Evolutionary conservation across 768 basidiomycete genomes (phyloP).

Genomic region (Russula lepida): DNA sequence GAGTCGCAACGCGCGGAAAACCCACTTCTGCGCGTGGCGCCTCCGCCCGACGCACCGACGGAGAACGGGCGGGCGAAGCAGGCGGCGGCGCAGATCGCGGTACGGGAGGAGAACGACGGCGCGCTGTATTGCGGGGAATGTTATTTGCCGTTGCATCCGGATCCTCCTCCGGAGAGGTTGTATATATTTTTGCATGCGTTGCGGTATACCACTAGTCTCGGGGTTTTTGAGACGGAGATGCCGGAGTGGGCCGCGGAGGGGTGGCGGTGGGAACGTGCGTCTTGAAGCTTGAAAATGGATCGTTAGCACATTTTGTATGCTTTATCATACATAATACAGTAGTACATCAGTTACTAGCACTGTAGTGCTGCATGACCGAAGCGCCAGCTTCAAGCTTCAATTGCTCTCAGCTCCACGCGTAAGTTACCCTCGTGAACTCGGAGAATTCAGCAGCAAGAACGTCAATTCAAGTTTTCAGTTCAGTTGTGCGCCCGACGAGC

Average conservation of each 20-base stretch:
- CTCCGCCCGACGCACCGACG: slow-evolving; percentile 29
- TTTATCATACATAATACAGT: too few species aligned
- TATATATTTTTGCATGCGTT: slow-evolving; percentile 95
- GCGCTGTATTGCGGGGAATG: slow-evolving; percentile 77
- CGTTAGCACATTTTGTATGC: too few species aligned
- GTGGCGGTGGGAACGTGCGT: slow-evolving; percentile 46
- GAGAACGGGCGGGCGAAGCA: slow-evolving; percentile 21
- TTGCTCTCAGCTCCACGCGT: too few species aligned
- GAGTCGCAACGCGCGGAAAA: slow-evolving; percentile 1
- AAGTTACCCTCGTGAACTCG: too few species aligned
- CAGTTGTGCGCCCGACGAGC: too few species aligned
- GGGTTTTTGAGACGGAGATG: slow-evolving; percentile 78
- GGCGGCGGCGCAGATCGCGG: slow-evolving; percentile 27
- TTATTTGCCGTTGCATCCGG: slow-evolving; percentile 86
- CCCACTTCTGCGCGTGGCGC: slow-evolving; percentile 12
- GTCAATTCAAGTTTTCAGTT: too few species aligned
- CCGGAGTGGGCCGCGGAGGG: slow-evolving; percentile 82
- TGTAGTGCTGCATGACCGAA: too few species aligned
- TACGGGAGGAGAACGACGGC: slow-evolving; percentile 24
- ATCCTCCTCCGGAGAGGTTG: slow-evolving; percentile 84
- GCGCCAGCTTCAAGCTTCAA: too few species aligned
- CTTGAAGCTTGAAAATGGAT: too few species aligned
- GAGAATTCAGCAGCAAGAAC: too few species aligned
- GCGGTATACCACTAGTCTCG: slow-evolving; percentile 73
- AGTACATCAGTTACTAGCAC: too few species aligned